Conservation (phyloP, 2,329 filamentous ascomycete genomes). For the Fusarium sp. region DNA sequence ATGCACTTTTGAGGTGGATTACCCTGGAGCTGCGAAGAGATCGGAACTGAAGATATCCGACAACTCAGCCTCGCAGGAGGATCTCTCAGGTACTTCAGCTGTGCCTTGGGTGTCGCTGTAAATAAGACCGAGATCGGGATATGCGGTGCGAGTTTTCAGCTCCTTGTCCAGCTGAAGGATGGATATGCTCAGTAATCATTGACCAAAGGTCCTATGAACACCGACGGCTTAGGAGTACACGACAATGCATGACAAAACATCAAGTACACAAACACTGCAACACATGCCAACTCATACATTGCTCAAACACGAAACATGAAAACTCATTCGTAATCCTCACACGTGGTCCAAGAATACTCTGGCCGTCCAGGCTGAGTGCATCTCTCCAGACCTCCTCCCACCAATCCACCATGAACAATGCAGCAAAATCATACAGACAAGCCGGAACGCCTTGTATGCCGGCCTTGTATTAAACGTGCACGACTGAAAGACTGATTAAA, state of each 20-base stretch:
- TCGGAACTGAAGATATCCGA: not conserved
- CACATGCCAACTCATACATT: not conserved
- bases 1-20: not conserved
- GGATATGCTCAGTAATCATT: not conserved
- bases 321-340: not conserved
- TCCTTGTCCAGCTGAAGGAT: not conserved
- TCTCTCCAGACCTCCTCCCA: not conserved
- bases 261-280: not conserved
- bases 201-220: not conserved
- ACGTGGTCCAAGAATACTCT: not conserved
- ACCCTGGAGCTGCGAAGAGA: constrained; percentile 10
- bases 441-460: constrained; percentile 42
- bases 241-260: not conserved
- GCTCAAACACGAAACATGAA: not conserved
- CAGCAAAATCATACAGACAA: constrained; percentile 25
- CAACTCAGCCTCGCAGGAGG: constrained; percentile 1
- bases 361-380: not conserved
- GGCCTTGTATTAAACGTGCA: constrained; percentile 39
- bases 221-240: not conserved
- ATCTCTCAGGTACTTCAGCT: not conserved
- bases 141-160: not conserved
- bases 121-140: not conserved
- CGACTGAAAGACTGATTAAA: constrained; percentile 39
- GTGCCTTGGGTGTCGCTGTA: not conserved
- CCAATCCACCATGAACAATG: not conserved